Evolutionary conservation across 345 rosid species (phyloP).

Genomic region (Brassica juncea): DNA sequence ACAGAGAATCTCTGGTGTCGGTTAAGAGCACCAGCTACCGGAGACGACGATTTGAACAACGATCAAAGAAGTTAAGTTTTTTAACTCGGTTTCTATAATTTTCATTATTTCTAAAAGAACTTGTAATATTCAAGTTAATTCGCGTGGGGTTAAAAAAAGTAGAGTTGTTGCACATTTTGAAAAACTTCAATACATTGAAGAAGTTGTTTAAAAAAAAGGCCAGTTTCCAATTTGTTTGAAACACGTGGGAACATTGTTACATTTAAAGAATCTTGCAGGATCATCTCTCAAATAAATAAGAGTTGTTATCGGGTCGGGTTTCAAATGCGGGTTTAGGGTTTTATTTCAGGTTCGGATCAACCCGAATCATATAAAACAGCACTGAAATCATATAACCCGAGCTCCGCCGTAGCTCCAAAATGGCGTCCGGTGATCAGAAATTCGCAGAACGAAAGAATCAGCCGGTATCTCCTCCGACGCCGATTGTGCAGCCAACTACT

Average conservation of each 20-base stretch:
- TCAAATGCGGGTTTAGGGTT: background rate
- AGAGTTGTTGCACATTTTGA: too few species aligned
- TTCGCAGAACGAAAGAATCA: constrained; percentile 12
- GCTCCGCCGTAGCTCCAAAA: constrained; percentile 17
- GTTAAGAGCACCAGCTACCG: too few species aligned
- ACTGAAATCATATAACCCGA: background rate
- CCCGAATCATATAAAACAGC: background rate
- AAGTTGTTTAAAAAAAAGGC: background rate
- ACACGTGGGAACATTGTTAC: background rate
- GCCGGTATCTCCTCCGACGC: constrained; percentile 32
- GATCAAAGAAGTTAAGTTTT: too few species aligned
- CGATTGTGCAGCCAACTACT: constrained; percentile 37
- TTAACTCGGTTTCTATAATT: too few species aligned
- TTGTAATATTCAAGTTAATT: too few species aligned
- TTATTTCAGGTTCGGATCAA: constrained; percentile 3
- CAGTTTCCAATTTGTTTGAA: background rate
- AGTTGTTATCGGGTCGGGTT: background rate
- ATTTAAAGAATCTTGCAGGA: background rate
- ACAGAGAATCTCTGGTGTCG: too few species aligned
- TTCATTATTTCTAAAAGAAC: too few species aligned
- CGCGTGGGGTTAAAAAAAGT: too few species aligned
- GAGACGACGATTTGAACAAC: too few species aligned
- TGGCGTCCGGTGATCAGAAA: constrained; percentile 46
- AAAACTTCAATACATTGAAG: background rate
- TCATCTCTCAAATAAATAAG: background rate